Evolutionary conservation across 805 yeast genomes (phyloP).

Genomic region (Tanozyma kutaoensis): DNA sequence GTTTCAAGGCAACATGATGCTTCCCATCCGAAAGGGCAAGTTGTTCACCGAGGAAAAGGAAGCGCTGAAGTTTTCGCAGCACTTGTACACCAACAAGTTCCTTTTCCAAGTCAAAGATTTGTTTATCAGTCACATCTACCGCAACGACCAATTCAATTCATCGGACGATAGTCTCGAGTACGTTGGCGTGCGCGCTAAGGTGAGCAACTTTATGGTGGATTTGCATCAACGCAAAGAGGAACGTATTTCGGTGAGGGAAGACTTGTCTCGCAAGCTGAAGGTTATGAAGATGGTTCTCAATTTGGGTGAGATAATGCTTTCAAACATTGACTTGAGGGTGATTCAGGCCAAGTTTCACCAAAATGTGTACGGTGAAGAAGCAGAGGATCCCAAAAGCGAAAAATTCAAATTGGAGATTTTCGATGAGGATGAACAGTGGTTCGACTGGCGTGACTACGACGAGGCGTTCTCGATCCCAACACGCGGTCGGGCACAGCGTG

Average conservation of each 20-base stretch:
- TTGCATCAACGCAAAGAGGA: conserved; percentile 29
- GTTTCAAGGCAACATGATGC: conserved; percentile 64
- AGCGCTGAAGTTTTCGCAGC: conserved; percentile 54
- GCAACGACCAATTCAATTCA: too few species aligned
- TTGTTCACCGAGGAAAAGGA: conserved; percentile 40
- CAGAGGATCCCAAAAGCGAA: conserved; percentile 1
- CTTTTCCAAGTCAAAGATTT: conserved; percentile 61
- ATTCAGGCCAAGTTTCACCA: conserved; percentile 33
- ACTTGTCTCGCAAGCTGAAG: conserved; percentile 23
- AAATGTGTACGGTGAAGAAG: conserved; percentile 9
- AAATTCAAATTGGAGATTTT: conserved; percentile 18
- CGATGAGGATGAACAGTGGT: conserved; percentile 49
- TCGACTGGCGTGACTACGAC: conserved; percentile 46
- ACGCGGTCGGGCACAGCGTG: conserved; percentile 19
- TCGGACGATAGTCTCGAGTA: conserved; percentile 36
- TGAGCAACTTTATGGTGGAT: conserved; percentile 23
- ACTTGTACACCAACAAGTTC: conserved; percentile 68
- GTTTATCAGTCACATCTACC: conserved; percentile 58
- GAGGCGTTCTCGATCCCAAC: conserved; percentile 38
- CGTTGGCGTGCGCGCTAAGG: conserved; percentile 51
- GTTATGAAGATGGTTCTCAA: conserved; percentile 46
- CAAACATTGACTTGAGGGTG: conserved; percentile 46
- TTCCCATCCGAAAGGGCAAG: conserved; percentile 68
- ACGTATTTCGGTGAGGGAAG: conserved; percentile 22
- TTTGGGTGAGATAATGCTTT: conserved; percentile 47